These are phyloP conservation scores for Eucalyptus regnans DNA, from an alignment of 345 rosid species.

Conservation along the genomic window DNA sequence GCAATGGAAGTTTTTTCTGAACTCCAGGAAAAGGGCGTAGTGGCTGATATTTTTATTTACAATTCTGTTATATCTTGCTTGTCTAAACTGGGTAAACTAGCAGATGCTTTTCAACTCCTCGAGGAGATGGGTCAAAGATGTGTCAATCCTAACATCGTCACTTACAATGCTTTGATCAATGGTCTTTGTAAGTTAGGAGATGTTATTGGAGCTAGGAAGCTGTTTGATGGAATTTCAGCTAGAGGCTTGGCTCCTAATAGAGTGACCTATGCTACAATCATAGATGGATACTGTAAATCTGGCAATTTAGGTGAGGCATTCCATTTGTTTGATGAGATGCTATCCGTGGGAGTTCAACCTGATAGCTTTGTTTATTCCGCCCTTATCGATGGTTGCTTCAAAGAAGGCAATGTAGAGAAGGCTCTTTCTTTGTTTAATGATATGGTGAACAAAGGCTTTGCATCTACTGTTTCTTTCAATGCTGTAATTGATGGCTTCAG, in stretches of 20 bases:
- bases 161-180: constrained; percentile 49
- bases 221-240: constrained; percentile 46
- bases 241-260: constrained; percentile 35
- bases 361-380: constrained; percentile 52
- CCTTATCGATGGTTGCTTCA: constrained; percentile 61
- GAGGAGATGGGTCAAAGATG: constrained; percentile 46
- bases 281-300: constrained; percentile 67
- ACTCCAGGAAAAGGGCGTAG: constrained; percentile 36
- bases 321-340: constrained; percentile 51
- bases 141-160: constrained; percentile 41
- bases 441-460: constrained; percentile 37
- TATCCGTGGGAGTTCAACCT: constrained; percentile 34
- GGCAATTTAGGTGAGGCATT: constrained; percentile 53
- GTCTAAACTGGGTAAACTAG: constrained; percentile 36
- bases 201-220: constrained; percentile 37
- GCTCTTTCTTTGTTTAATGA: constrained; percentile 38
- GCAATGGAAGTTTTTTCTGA: constrained; percentile 50
- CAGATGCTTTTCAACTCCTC: constrained; percentile 30
- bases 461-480: constrained; percentile 43
- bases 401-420: constrained; percentile 42
- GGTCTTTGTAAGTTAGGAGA: constrained; percentile 59
- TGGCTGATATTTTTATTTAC: constrained; percentile 53
- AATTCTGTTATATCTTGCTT: constrained; percentile 59
- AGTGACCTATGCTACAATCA: constrained; percentile 57
- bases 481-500: constrained; percentile 52